Base-by-base conservation (phyloP, 1,139 yeast genomes). In the Suhomyces taliae region DNA sequence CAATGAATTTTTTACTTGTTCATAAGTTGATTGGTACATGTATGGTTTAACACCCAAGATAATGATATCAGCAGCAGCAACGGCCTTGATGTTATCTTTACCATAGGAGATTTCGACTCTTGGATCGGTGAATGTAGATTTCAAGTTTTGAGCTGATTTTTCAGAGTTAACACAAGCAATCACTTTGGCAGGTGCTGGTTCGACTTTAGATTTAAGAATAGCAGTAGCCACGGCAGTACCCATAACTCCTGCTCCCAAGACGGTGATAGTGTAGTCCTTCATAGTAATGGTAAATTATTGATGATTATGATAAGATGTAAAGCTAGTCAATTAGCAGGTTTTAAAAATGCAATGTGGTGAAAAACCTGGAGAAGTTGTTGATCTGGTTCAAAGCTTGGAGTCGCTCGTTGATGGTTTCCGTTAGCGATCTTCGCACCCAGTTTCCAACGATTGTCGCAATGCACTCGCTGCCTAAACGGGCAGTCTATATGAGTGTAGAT, bases 141-240 rank as follows among this genome's bases (percentile, higher is more conserved):
- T 71, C 34, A 70, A 69, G 31, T 69, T 76, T 10, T 56, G 51
- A 1, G 82, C 77, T 44, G 88, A 78, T 27, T 67, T 65, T 50
- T 77, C 78, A 46, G 83, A 73, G 55, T 79, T 82, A 51, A 88
- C 93, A 61, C 96, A 84, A 27, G 95, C 90, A 55, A 85, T 78
- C 63, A 90, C 85, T 59, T 76, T 80, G 34, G 76, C 65, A 31
- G 98, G 98, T 50, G 72, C 71, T n/a, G 83, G 80, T n/a, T 70
- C 70, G 50, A 78, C 72, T 27, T 66, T 54, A n/a, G 70, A 57
- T 50, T 58, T 74, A 58, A 69, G 76, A 45, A 91, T 86, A 19
- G 98, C 96, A 12, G 90, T 78, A 36, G 88, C 79, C 40, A 93
- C 90, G n/a, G 99, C 97, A 32, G 95, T 87, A 49, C 99, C 98